phyloP scores from a whole-genome alignment of 2,329 filamentous ascomycete genomes.

The Aschersonia sp. region DNA sequence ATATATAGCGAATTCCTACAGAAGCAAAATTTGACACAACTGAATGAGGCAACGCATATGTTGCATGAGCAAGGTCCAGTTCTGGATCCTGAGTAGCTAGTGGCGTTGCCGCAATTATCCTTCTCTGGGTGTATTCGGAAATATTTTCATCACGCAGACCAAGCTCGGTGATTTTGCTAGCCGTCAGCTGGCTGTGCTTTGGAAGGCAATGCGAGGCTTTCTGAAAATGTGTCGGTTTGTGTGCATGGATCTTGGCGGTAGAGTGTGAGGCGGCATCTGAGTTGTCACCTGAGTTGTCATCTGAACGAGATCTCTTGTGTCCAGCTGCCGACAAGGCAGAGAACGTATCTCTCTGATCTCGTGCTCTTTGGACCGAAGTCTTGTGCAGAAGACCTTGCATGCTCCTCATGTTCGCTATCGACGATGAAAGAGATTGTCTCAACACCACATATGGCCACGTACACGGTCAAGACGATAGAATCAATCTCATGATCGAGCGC shows the following conservation, averaged over 20 bases:
- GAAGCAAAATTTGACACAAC: constrained; percentile 50
- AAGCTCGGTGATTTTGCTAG: constrained; percentile 31
- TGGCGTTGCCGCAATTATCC: constrained; percentile 36
- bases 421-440: neutral
- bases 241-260: neutral
- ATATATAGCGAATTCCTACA: constrained; percentile 58
- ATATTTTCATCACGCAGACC: constrained; percentile 8
- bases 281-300: constrained; percentile 2
- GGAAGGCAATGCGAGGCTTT: constrained; percentile 17
- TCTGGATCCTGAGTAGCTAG: constrained; percentile 34
- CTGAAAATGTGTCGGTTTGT: constrained; percentile 15
- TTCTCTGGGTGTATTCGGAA: constrained; percentile 44
- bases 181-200: constrained; percentile 15
- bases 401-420: constrained; percentile 18
- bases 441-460: neutral
- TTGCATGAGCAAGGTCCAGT: constrained; percentile 46
- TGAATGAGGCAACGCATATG: constrained; percentile 45
- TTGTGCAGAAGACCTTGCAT: constrained; percentile 30
- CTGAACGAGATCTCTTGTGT: constrained; percentile 28
- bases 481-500: neutral
- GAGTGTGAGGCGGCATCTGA: neutral
- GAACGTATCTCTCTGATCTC: constrained; percentile 20
- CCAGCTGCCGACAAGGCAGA: constrained; percentile 28
- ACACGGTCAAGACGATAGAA: neutral
- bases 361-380: constrained; percentile 34